A percentile compares a stretch with the other conserved stretches of the same genome.
Evolutionary conservation across 441 rosid genomes (phyloP).

Genomic region (Brassica balearica): DNA sequence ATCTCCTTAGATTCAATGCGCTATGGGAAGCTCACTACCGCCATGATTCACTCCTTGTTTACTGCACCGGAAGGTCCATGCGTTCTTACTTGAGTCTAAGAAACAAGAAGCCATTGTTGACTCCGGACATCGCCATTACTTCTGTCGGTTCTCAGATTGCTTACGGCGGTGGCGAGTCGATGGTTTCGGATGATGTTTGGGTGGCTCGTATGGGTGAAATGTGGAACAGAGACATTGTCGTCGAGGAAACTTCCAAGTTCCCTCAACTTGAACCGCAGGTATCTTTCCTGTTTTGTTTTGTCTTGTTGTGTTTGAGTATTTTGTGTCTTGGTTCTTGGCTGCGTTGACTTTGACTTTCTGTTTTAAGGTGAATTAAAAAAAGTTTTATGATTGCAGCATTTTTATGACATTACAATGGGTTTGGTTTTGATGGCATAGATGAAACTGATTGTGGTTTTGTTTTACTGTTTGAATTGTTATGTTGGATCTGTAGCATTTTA

Average conservation of each 20-base stretch:
- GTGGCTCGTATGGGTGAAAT: constrained; percentile 48
- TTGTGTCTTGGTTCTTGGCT: neutral
- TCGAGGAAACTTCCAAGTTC: constrained; percentile 60
- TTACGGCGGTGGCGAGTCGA: constrained; percentile 52
- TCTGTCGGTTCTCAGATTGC: constrained; percentile 78
- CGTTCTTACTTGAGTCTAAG: constrained; percentile 60
- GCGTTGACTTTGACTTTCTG: constrained; percentile 25
- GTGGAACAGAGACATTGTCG: constrained; percentile 60
- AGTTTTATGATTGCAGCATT: neutral
- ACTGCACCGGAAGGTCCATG: constrained; percentile 84
- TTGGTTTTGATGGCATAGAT: neutral
- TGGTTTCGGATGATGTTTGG: constrained; percentile 64
- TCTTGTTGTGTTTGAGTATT: neutral
- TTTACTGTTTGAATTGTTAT: constrained; percentile 8
- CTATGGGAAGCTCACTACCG: constrained; percentile 86
- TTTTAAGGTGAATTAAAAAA: neutral
- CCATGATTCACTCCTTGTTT: constrained; percentile 78
- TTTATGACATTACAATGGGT: neutral
- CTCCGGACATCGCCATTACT: constrained; percentile 68
- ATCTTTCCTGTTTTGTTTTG: neutral
- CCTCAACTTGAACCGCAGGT: constrained; percentile 69
- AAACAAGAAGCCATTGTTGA: constrained; percentile 69
- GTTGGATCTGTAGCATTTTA: constrained; percentile 16
- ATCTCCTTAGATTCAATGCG: constrained; percentile 80
- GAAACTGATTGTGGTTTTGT: constrained; percentile 8